Percentiles rank a stretch among this genome's conserved stretches.
Evolutionary conservation across 1,284 basidiomycete species (phyloP).

Genomic region (Cerrena zonata): DNA sequence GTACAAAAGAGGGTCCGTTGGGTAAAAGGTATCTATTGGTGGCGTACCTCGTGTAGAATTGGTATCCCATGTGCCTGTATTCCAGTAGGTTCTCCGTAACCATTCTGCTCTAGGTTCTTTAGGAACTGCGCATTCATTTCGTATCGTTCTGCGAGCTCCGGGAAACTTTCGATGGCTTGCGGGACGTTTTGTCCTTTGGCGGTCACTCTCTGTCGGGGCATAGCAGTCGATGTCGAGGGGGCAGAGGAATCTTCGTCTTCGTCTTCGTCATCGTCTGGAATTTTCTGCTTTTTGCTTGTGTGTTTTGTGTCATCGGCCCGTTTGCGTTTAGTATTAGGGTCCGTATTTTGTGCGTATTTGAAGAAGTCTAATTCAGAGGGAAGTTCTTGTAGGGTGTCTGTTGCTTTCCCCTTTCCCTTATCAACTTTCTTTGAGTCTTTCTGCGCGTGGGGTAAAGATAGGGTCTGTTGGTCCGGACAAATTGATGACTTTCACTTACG

Average conservation of each 20-base stretch:
- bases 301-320: slow-evolving; percentile 34
- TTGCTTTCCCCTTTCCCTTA: slow-evolving; percentile 20
- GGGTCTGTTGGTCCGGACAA: background rate
- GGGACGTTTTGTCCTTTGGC: slow-evolving; percentile 68
- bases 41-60: slow-evolving; percentile 60
- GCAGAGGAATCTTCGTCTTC: slow-evolving; percentile 25
- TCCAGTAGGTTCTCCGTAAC: slow-evolving; percentile 61
- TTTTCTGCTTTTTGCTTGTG: slow-evolving; percentile 19
- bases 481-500: slow-evolving; percentile 35
- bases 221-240: slow-evolving; percentile 18
- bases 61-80: slow-evolving; percentile 73
- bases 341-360: slow-evolving; percentile 64
- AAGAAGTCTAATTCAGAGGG: slow-evolving; percentile 85
- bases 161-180: slow-evolving; percentile 50
- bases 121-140: slow-evolving; percentile 50
- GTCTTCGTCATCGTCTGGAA: slow-evolving; percentile 27
- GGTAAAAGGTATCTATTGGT: background rate
- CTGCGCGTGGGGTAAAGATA: too few species aligned
- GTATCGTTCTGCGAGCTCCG: slow-evolving; percentile 51
- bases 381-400: slow-evolving; percentile 41
- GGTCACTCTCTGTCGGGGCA: slow-evolving; percentile 55
- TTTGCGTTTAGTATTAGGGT: slow-evolving; percentile 35
- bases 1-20: background rate
- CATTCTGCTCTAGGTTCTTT: slow-evolving; percentile 54
- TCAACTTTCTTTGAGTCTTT: slow-evolving; percentile 14